phyloP scores from a whole-genome alignment of 75 land plant genomes.

The Ceratopteris richardii region DNA sequence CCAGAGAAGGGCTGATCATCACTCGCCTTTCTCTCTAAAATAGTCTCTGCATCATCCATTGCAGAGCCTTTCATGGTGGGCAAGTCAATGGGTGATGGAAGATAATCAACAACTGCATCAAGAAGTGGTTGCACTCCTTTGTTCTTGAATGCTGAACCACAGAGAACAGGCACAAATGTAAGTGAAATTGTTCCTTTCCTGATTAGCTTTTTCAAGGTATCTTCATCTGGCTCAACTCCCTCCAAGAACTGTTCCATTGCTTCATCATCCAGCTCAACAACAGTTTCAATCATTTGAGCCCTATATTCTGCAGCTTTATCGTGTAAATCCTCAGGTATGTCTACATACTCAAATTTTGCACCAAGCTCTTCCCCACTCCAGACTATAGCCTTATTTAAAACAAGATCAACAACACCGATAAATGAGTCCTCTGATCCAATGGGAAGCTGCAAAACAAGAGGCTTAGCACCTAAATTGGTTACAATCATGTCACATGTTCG shows the following conservation, averaged over 20 bases:
- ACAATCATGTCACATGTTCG: conserved; percentile 93
- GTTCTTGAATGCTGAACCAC: conserved; percentile 95
- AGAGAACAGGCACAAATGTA: conserved; percentile 80
- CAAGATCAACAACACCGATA: conserved; percentile 70
- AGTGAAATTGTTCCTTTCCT: conserved; percentile 68
- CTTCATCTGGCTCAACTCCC: conserved; percentile 87
- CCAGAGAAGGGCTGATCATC: conserved; percentile 92
- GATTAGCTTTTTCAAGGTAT: conserved; percentile 65
- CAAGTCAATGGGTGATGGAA: conserved; percentile 88
- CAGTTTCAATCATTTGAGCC: conserved; percentile 60
- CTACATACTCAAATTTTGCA: conserved; percentile 66
- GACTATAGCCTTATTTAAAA: conserved; percentile 71
- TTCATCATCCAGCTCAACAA: conserved; percentile 91
- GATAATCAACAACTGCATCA: conserved; percentile 81
- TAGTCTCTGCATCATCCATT: conserved; percentile 61
- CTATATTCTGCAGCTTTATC: conserved; percentile 65
- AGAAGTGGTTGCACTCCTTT: conserved; percentile 95
- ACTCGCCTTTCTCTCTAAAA: conserved; percentile 56
- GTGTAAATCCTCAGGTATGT: conserved; percentile 70
- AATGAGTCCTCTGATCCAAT: conserved; percentile 82
- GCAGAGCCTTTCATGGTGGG: conserved; percentile 90
- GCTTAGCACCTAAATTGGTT: conserved; percentile 91
- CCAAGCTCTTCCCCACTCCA: conserved; percentile 97
- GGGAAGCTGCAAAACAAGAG: conserved; percentile 81
- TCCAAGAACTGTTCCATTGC: conserved; percentile 90